Conservation (phyloP, 768 basidiomycete genomes). For the Collybiopsis luxurians region DNA sequence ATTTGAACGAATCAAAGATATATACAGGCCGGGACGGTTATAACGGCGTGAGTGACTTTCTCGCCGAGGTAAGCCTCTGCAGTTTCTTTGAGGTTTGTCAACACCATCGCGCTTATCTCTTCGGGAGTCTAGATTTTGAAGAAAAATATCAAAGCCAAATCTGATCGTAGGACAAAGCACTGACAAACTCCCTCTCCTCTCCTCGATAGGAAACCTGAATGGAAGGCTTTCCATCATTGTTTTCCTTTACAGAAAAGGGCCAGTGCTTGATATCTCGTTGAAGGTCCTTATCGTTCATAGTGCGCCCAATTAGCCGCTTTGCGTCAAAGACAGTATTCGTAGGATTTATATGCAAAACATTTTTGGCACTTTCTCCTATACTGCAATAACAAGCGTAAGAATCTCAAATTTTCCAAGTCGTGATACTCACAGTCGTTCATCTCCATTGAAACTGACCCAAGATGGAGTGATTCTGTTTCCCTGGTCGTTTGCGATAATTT, state of each 20-base stretch:
- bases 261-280: slow-evolving; percentile 45
- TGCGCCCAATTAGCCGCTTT: slow-evolving; percentile 48
- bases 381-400: slow-evolving; percentile 2
- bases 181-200: slow-evolving; percentile 42
- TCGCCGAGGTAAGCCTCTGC: slow-evolving; percentile 96
- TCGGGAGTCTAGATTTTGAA: slow-evolving; percentile 81
- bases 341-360: slow-evolving; percentile 40
- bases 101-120: slow-evolving; percentile 94
- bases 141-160: slow-evolving; percentile 40
- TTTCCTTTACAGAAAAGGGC: slow-evolving; percentile 29
- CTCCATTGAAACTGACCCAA: slow-evolving; percentile 59
- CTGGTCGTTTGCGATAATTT: slow-evolving; percentile 56
- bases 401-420: neutral
- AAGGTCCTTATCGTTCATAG: slow-evolving; percentile 40
- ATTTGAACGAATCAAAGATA: neutral
- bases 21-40: slow-evolving; percentile 94
- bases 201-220: slow-evolving; percentile 47
- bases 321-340: slow-evolving; percentile 56
- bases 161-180: slow-evolving; percentile 18
- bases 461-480: slow-evolving; percentile 65
- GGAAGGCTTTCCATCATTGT: slow-evolving; percentile 40
- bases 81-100: slow-evolving; percentile 98
- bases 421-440: slow-evolving; percentile 44
- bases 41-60: slow-evolving; percentile 94
- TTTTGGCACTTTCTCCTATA: slow-evolving; percentile 44